Conservation (phyloP, 495 filamentous ascomycete species). For the Neurospora sublineolata region DNA sequence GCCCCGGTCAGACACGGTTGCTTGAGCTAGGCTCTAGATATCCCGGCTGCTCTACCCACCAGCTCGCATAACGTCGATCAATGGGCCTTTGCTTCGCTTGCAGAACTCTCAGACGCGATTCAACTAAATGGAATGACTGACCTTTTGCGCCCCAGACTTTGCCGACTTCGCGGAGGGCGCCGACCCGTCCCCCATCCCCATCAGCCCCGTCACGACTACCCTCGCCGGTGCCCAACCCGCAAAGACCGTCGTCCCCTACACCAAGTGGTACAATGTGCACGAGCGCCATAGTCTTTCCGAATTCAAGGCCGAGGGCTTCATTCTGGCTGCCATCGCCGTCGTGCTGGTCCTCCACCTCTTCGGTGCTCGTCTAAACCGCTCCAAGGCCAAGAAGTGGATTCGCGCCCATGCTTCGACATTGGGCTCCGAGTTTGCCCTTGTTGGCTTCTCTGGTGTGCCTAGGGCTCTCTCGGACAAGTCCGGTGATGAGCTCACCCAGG, state of each 20-base stretch:
- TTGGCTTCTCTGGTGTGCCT: slow-evolving; percentile 56
- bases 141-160: slow-evolving; percentile 45
- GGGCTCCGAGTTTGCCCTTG: slow-evolving; percentile 73
- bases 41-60: background rate
- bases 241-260: slow-evolving; percentile 51
- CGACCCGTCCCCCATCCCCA: slow-evolving; percentile 42
- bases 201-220: slow-evolving; percentile 19
- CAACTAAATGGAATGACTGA: background rate
- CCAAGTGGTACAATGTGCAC: slow-evolving; percentile 94
- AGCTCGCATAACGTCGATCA: background rate
- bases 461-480: slow-evolving; percentile 24
- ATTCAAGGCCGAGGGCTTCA: slow-evolving; percentile 77
- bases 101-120: background rate
- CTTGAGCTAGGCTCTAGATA: background rate
- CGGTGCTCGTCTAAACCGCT: slow-evolving; percentile 69
- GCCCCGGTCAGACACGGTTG: background rate
- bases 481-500: slow-evolving; percentile 31
- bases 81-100: background rate
- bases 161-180: slow-evolving; percentile 66
- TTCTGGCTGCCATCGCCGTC: slow-evolving; percentile 60
- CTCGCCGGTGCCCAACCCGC: slow-evolving; percentile 35
- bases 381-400: slow-evolving; percentile 72
- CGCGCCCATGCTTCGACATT: slow-evolving; percentile 58
- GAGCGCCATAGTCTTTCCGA: slow-evolving; percentile 72
- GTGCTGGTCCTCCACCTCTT: slow-evolving; percentile 71